A percentile compares a stretch with the other conserved stretches of the same genome.
These are phyloP conservation scores for Agrocybe praecox DNA, from an alignment of 768 basidiomycete species.

Conservation along the genomic window DNA sequence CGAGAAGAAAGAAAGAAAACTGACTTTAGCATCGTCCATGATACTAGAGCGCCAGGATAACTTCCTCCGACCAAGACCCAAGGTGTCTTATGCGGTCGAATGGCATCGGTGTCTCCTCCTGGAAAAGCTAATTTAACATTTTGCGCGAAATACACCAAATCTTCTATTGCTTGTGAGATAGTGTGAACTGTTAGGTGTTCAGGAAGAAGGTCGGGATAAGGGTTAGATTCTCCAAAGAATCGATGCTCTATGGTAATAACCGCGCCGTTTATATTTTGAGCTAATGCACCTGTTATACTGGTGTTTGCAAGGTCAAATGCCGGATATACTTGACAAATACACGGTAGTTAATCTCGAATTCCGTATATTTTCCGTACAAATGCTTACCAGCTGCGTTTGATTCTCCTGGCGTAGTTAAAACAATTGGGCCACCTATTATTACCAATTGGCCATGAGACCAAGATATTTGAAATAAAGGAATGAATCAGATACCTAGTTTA, in stretches of 20 bases:
- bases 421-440: background rate
- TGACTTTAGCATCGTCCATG: background rate
- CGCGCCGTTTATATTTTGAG: background rate
- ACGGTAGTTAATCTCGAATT: background rate
- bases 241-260: background rate
- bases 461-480: background rate
- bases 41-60: background rate
- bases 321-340: background rate
- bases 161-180: background rate
- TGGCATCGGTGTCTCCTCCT: background rate
- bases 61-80: background rate
- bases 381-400: background rate
- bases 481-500: background rate
- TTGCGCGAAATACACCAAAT: background rate
- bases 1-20: background rate
- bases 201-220: background rate
- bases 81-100: background rate
- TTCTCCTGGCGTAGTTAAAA: background rate
- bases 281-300: background rate
- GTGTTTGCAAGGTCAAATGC: background rate
- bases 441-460: too few species aligned
- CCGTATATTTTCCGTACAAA: background rate
- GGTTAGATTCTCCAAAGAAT: background rate
- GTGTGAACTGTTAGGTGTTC: background rate
- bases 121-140: background rate